Percentiles rank a stretch among this genome's conserved stretches.
Conservation (phyloP, 768 basidiomycete genomes). For the Tricholoma sp. region DNA sequence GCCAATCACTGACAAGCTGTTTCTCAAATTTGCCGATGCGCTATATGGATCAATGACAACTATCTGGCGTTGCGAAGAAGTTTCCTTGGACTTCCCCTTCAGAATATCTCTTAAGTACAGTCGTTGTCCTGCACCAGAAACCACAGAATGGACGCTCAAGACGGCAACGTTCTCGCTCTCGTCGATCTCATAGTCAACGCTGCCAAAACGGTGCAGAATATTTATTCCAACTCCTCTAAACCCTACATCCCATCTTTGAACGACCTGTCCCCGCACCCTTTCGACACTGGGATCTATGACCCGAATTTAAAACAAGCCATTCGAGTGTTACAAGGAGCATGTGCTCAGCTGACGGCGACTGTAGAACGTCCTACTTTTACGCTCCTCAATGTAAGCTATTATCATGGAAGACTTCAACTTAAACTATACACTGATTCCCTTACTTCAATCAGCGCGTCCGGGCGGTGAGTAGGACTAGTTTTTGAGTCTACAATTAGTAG, state of each 20-base stretch:
- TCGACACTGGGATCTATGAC: slow-evolving; percentile 13
- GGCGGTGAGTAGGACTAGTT: not conserved
- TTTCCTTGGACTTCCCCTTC: too few relatives aligned
- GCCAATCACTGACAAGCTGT: too few relatives aligned
- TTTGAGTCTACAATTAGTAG: not conserved
- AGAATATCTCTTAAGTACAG: too few relatives aligned
- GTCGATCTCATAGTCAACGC: too few relatives aligned
- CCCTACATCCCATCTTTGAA: slow-evolving; percentile 16
- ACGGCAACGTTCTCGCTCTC: too few relatives aligned
- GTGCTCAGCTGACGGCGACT: slow-evolving; percentile 20
- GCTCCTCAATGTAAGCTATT: slow-evolving; percentile 19
- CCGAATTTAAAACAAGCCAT: slow-evolving; percentile 17
- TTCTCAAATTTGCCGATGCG: too few relatives aligned
- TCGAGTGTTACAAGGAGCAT: slow-evolving; percentile 23
- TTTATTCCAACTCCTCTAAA: slow-evolving; percentile 6
- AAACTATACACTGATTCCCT: too few relatives aligned
- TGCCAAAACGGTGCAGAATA: not conserved
- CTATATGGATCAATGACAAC: too few relatives aligned
- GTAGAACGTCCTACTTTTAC: slow-evolving; percentile 20
- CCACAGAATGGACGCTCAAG: too few relatives aligned
- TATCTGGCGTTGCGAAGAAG: too few relatives aligned
- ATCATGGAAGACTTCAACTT: too few relatives aligned
- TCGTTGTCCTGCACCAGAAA: too few relatives aligned
- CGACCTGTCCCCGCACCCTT: slow-evolving; percentile 15
- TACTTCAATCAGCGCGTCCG: not conserved